phyloP scores from a whole-genome alignment of 805 yeast genomes.

The Kazachstania kunashirensis region DNA sequence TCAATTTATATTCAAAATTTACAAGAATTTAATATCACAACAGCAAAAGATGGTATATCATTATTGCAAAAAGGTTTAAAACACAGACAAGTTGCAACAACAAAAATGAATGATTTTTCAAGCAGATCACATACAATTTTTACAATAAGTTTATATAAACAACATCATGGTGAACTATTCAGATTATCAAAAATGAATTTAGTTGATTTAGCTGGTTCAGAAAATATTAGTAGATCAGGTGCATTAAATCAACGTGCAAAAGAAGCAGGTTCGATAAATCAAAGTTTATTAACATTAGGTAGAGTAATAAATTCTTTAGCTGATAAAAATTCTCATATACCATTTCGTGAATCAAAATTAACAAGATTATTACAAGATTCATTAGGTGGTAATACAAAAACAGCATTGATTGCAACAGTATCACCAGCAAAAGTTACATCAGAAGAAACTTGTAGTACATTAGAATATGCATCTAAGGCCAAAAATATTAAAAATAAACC shows the following conservation, averaged over 20 bases:
- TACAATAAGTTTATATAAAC: slow-evolving; percentile 49
- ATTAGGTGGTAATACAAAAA: slow-evolving; percentile 80
- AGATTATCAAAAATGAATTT: slow-evolving; percentile 66
- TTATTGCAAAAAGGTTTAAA: slow-evolving; percentile 48
- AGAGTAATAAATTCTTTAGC: slow-evolving; percentile 73
- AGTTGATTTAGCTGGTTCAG: slow-evolving; percentile 94
- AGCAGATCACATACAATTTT: slow-evolving; percentile 74
- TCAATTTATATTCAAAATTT: slow-evolving; percentile 51
- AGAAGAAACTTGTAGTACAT: slow-evolving; percentile 78
- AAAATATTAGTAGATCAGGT: slow-evolving; percentile 80
- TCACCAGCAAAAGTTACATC: slow-evolving; percentile 70
- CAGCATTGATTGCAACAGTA: slow-evolving; percentile 77
- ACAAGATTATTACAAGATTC: slow-evolving; percentile 70
- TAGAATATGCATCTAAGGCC: slow-evolving; percentile 83
- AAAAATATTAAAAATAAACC: slow-evolving; percentile 68
- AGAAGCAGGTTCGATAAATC: slow-evolving; percentile 91
- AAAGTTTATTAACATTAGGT: slow-evolving; percentile 77
- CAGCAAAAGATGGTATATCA: slow-evolving; percentile 47
- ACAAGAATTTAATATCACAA: slow-evolving; percentile 48
- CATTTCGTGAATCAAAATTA: slow-evolving; percentile 75
- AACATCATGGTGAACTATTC: slow-evolving; percentile 38
- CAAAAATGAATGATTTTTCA: slow-evolving; percentile 63
- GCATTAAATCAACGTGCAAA: slow-evolving; percentile 78
- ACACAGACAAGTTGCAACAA: slow-evolving; percentile 57
- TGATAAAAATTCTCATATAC: slow-evolving; percentile 60